Conservation (phyloP, 2,329 filamentous ascomycete genomes). For the Exophiala oligosperma region DNA sequence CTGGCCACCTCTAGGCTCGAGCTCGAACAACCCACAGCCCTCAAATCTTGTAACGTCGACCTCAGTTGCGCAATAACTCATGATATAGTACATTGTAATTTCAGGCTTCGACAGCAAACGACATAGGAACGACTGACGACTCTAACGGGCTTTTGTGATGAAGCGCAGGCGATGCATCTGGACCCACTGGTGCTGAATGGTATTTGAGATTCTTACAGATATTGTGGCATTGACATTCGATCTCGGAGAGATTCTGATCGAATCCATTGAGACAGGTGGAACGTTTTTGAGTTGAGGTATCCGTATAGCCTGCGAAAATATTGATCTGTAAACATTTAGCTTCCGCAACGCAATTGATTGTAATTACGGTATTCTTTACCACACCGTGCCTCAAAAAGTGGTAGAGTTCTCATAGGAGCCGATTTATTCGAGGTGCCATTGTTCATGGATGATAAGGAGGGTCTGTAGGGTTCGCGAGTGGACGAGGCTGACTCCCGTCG, state of each 20-base stretch:
- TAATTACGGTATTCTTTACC: no score
- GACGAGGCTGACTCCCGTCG: neutral
- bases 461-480: neutral
- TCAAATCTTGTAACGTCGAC: constrained; percentile 17
- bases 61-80: constrained; percentile 17
- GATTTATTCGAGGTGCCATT: no score
- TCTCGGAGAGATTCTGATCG: neutral
- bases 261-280: neutral
- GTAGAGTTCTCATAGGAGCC: no score
- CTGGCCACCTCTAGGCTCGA: constrained; percentile 50
- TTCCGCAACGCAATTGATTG: no score
- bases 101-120: neutral
- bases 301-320: no score
- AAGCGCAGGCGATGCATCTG: constrained; percentile 10
- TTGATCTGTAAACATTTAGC: no score
- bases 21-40: constrained; percentile 2
- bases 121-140: constrained; percentile 16
- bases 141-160: constrained; percentile 7
- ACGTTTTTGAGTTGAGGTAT: no score
- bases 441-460: no score
- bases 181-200: neutral
- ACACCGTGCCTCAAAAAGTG: no score
- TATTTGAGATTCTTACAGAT: neutral
- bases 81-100: neutral
- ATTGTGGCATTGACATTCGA: neutral